Base-by-base conservation (phyloP, 176 grass and related monocot species). In the Tuctoria greenei region DNA sequence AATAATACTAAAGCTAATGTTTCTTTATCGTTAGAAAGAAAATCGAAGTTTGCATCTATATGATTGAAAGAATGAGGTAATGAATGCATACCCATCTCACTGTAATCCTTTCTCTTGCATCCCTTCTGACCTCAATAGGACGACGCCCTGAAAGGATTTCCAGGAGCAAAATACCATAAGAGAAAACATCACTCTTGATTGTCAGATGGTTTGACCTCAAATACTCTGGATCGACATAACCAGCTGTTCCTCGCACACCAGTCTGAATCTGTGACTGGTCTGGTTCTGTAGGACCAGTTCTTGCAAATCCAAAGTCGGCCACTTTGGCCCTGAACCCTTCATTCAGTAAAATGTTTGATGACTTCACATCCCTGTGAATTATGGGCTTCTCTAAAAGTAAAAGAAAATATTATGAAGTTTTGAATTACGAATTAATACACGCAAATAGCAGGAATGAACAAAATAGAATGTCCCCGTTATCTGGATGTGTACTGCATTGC, bases 321-420 rank as follows among this genome's bases (percentile, higher is more conserved):
- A 99, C 95, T 84, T 99, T 99, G 69, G 91, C 95, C 79, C 76
- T 83, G n/a, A 95, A 87, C 56, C 82, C 71, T 73, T 95, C 85
- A 12, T 77, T 99, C 38, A 99, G 86, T 68, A 99, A 76, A 84
- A 99, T 99, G 66, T 95, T 99, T 41, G 89, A 92, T 36, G 95
- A 90, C 87, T 92, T 95, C 35, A 99, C 91, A 74, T 99, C 95
- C 43, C 95, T 80, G 77, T 99, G 95, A 72, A 99, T 95, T 84
- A 99, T 92, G 42, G 84, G 92, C 62, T 92, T 95, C 88, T 95
- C 95, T 99, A 79, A 70, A 86, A 80, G 64, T 51, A 83, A 43
- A 64, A 66, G 42, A 82, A 73, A 8, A 20, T 34, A 24, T 0
- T 45, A 64, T 37, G 18, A 76, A 37, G 34, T 41, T 37, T 63